A percentile compares a stretch with the other conserved stretches of the same genome.
Conservation (phyloP, 768 basidiomycete genomes). For the Amanita thiersii region DNA sequence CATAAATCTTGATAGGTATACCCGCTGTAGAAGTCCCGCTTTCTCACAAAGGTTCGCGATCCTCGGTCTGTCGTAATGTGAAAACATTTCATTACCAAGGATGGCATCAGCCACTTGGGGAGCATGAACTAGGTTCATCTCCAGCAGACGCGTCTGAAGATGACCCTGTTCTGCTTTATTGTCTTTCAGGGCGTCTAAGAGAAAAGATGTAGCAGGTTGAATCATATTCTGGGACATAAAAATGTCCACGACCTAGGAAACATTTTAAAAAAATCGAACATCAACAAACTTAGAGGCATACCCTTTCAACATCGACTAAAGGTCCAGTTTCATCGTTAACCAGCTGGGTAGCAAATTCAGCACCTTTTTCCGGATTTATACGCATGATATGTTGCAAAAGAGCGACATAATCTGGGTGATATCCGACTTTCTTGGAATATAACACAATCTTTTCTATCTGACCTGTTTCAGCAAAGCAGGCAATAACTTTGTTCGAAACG, state of each 20-base stretch:
- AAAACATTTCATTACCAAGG: conserved; percentile 97
- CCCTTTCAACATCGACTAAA: conserved; percentile 88
- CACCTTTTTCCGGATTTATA: conserved; percentile 93
- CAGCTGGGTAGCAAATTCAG: conserved; percentile 93
- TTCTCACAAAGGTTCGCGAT: conserved; percentile 99
- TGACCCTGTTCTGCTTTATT: conserved; percentile 96
- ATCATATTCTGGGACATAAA: conserved; percentile 99
- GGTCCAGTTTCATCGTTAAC: conserved; percentile 92
- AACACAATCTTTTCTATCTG: conserved; percentile 98
- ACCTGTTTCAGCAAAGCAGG: conserved; percentile 98
- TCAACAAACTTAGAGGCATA: conserved; percentile 16
- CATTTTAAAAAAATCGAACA: conserved; percentile 5
- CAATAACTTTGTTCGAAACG: conserved; percentile 96
- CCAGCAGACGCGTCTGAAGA: conserved; percentile 90
- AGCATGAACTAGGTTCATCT: conserved; percentile 96
- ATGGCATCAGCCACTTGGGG: conserved; percentile 99
- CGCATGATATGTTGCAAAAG: conserved; percentile 96
- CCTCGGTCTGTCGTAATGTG: conserved; percentile 90
- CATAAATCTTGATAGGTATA: conserved; percentile 27
- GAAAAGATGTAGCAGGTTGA: conserved; percentile 96
- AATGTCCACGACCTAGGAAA: conserved; percentile 80
- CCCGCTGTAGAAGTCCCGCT: conserved; percentile 90
- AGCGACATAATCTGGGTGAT: conserved; percentile 86
- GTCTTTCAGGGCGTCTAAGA: conserved; percentile 95
- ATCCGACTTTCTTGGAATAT: conserved; percentile 95